A percentile compares a stretch with the other conserved stretches of the same genome.
phyloP scores from a whole-genome alignment of 441 rosid genomes.

The Adansonia grandidieri region DNA sequence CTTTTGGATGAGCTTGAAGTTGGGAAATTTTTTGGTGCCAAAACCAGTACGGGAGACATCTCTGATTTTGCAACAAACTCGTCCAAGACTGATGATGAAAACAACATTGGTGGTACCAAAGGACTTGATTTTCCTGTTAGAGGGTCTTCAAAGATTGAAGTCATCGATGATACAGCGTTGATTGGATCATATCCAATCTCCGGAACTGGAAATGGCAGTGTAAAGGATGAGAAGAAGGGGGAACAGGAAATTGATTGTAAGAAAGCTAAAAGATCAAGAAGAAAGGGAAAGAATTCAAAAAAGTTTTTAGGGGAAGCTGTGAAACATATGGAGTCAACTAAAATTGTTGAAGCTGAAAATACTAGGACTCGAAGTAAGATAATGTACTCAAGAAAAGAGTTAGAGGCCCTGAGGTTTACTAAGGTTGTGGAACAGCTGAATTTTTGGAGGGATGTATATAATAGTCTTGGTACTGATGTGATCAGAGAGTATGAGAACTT shows the following conservation, averaged over 20 bases:
- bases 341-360: slow-evolving; percentile 28
- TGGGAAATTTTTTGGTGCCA: slow-evolving; percentile 48
- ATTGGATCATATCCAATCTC: slow-evolving; percentile 48
- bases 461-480: slow-evolving; percentile 55
- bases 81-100: slow-evolving; percentile 28
- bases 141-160: slow-evolving; percentile 54
- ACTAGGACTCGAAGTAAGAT: slow-evolving; percentile 33
- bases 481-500: slow-evolving; percentile 58
- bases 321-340: slow-evolving; percentile 25
- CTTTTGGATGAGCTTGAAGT: slow-evolving; percentile 56
- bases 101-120: slow-evolving; percentile 33
- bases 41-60: slow-evolving; percentile 23
- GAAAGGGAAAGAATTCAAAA: slow-evolving; percentile 40
- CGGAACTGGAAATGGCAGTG: slow-evolving; percentile 40
- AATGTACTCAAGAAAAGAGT: slow-evolving; percentile 58
- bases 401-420: slow-evolving; percentile 75
- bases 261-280: slow-evolving; percentile 44
- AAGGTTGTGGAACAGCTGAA: slow-evolving; percentile 55
- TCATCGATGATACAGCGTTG: slow-evolving; percentile 71
- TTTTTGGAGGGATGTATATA: slow-evolving; percentile 60
- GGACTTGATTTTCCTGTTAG: slow-evolving; percentile 42
- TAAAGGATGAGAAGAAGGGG: slow-evolving; percentile 37
- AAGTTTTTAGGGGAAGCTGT: slow-evolving; percentile 35
- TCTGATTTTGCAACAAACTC: slow-evolving; percentile 12
- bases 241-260: slow-evolving; percentile 46